These are phyloP conservation scores for Monilinia laxa DNA, from an alignment of 2,329 filamentous ascomycete genomes.

Conservation along the genomic window DNA sequence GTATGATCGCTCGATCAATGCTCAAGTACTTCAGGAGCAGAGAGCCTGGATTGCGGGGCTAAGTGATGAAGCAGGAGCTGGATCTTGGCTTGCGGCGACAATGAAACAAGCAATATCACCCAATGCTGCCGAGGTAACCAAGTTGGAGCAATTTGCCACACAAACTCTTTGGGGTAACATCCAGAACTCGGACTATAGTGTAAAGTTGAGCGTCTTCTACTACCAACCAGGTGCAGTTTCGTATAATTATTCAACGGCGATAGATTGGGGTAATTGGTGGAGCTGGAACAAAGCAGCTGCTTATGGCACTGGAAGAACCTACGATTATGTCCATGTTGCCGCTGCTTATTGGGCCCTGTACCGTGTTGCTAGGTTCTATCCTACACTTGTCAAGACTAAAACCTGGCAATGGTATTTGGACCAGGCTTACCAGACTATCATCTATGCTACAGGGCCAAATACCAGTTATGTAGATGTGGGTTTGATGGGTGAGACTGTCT, in stretches of 20 bases:
- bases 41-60: constrained; percentile 60
- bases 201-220: constrained; percentile 57
- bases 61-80: constrained; percentile 59
- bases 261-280: constrained; percentile 52
- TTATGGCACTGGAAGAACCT: constrained; percentile 51
- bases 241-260: constrained; percentile 47
- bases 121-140: constrained; percentile 48
- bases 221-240: constrained; percentile 49
- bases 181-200: constrained; percentile 49
- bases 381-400: constrained; percentile 44
- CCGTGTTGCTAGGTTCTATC: constrained; percentile 52
- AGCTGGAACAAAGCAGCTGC: constrained; percentile 52
- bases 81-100: constrained; percentile 54
- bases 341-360: constrained; percentile 59
- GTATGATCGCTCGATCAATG: constrained; percentile 52
- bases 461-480: constrained; percentile 49
- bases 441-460: constrained; percentile 43
- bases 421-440: constrained; percentile 53
- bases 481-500: constrained; percentile 60
- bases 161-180: constrained; percentile 51
- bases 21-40: constrained; percentile 48
- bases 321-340: constrained; percentile 58
- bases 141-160: constrained; percentile 55
- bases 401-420: constrained; percentile 56
- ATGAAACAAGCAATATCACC: constrained; percentile 57